Base-by-base conservation (phyloP, 139 green algal species). In the Coelastrella sp. region DNA sequence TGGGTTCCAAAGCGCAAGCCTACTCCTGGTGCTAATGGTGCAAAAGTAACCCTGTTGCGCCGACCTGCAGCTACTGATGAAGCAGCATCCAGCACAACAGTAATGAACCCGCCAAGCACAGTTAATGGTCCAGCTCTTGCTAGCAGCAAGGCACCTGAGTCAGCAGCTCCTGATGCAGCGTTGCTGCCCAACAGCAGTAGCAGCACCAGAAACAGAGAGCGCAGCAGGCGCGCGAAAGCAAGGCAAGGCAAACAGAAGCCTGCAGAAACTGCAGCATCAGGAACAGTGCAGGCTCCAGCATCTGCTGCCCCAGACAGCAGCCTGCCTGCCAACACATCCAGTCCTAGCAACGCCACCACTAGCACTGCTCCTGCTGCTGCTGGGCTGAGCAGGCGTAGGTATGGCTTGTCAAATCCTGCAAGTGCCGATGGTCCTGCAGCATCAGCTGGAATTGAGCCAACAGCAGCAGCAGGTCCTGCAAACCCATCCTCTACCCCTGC, bases 1-100 rank as follows among this genome's bases (percentile, higher is more conserved):
- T 88, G 84, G 84, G 84, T 88, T n/a, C 84, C 84, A 19, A 63
- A 25, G 68, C 66, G 84, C 68, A 88, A 88, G 84, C 84, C 84
- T 24, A 88, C 84, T 5, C 84, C 84, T 24, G 84, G 84, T 7
- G 84, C 84, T 12, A 80, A 81, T 27, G 84, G 84, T 15, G 84
- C 84, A 15, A 66, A 25, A 22, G 84, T 88, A 9, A 88, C 84
- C 12, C 84, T 88, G 35, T 68, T 88, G 84, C 66, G 84, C 1
- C 70, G 84, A 8, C 78, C 78, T 35, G 20, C 68, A 60, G 84
- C 84, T 68, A 57, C 66, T 63, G 82, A 78, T 49, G 82, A 61
- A 87, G 25, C 82, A 87, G 81, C 60, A 74, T 14, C 22, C 20
- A 35, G n/a, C 11, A n/a, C 82, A 87, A 24, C 82, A 78, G 61